Conservation (phyloP, 192 early-diverging fungal species). For the Irineochytrium annulatum region DNA sequence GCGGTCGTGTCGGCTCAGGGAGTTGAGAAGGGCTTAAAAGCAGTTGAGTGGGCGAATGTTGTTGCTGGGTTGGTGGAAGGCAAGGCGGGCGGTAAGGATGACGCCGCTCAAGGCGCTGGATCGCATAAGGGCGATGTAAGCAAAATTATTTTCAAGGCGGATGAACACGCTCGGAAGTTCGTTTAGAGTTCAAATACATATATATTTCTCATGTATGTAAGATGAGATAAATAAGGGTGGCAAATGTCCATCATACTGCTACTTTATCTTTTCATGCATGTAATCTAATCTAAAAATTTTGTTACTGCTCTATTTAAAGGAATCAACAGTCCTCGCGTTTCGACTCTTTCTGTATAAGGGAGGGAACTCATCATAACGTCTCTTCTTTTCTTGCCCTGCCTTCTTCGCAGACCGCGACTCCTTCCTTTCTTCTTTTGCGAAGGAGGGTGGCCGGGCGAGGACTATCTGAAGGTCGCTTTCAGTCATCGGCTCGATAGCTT, state of each 20-base stretch:
- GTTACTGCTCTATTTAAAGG: constrained; percentile 15
- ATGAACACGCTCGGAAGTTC: no score
- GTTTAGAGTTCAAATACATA: no score
- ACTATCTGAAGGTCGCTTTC: constrained; percentile 31
- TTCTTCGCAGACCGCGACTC: background rate
- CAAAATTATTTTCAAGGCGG: no score
- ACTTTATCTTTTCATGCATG: no score
- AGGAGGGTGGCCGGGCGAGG: constrained; percentile 35
- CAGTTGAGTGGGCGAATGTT: constrained; percentile 83
- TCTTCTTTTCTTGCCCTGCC: constrained; percentile 10
- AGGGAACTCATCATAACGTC: constrained; percentile 23
- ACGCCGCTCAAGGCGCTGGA: constrained; percentile 88
- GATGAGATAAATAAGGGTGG: no score
- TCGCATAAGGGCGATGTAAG: constrained; percentile 38
- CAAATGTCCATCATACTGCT: no score
- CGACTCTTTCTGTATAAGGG: constrained; percentile 22
- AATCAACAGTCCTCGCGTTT: constrained; percentile 41
- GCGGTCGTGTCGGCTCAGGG: constrained; percentile 76
- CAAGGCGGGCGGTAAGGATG: constrained; percentile 92
- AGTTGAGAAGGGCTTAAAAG: constrained; percentile 77
- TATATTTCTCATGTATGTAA: no score
- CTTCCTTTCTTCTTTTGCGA: constrained; percentile 24
- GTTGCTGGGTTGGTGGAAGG: constrained; percentile 83
- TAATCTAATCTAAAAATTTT: no score
- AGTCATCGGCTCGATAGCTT: constrained; percentile 18